A percentile compares a stretch with the other conserved stretches of the same genome.
These are phyloP conservation scores for Sicyos baderoa DNA, from an alignment of 306 rosid genomes.

Conservation along the genomic window DNA sequence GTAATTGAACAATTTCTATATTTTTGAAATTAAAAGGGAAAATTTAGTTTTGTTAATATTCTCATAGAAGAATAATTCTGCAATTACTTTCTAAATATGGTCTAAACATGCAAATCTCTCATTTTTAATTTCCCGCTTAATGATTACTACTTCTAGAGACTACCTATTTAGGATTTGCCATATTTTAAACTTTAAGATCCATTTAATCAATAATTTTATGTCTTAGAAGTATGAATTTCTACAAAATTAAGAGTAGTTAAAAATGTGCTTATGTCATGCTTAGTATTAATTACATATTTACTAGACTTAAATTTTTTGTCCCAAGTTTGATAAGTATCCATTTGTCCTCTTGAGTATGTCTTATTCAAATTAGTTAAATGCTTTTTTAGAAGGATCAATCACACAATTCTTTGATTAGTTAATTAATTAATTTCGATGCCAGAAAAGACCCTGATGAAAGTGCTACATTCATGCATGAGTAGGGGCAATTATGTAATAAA, in stretches of 20 bases:
- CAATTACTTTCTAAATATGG: too few species aligned
- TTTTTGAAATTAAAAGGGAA: too few species aligned
- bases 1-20: too few species aligned
- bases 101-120: too few species aligned
- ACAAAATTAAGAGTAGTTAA: neutral
- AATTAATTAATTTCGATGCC: neutral
- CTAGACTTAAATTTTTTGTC: neutral
- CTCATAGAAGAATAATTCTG: too few species aligned
- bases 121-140: too few species aligned
- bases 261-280: neutral
- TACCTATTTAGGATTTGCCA: too few species aligned
- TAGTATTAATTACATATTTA: neutral
- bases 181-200: too few species aligned
- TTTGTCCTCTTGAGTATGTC: constrained; percentile 11
- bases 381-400: neutral
- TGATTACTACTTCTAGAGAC: too few species aligned
- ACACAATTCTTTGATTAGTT: neutral
- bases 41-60: too few species aligned
- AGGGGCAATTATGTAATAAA: constrained; percentile 6
- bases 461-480: neutral
- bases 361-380: constrained; percentile 16
- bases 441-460: neutral
- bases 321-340: constrained; percentile 1
- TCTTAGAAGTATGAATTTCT: neutral
- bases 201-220: neutral